phyloP scores from a whole-genome alignment of 306 rosid species.

The Bauhinia variegata region DNA sequence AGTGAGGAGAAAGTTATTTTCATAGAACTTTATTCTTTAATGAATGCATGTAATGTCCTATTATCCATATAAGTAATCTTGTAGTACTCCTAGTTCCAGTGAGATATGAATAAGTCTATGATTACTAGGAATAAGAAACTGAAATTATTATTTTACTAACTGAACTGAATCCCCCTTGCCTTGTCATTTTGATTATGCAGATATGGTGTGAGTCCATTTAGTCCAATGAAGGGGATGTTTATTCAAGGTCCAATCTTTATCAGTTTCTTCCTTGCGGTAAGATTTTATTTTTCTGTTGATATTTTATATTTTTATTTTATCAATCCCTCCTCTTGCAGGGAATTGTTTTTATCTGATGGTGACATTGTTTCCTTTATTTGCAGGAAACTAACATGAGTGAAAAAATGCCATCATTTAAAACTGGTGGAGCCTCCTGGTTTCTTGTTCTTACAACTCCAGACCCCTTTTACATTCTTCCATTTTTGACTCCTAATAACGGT shows the following conservation, averaged over 20 bases:
- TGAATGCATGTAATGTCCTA: no score
- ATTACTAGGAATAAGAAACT: no score
- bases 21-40: no score
- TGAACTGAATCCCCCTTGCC: constrained; percentile 4
- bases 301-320: constrained; percentile 22
- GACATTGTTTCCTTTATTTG: constrained; percentile 36
- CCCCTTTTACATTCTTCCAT: constrained; percentile 65
- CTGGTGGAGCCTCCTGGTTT: constrained; percentile 92
- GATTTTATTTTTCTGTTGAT: constrained; percentile 33
- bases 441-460: constrained; percentile 87
- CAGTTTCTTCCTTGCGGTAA: constrained; percentile 92
- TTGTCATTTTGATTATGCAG: constrained; percentile 52
- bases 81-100: no score
- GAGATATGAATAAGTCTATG: no score
- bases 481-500: constrained; percentile 75
- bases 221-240: constrained; percentile 81
- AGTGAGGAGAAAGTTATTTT: no score
- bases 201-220: constrained; percentile 77
- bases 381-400: constrained; percentile 89
- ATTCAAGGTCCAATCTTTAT: constrained; percentile 80
- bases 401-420: constrained; percentile 84
- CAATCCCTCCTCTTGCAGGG: background rate
- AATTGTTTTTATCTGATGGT: constrained; percentile 32
- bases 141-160: no score
- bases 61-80: no score